A percentile compares a stretch with the other conserved stretches of the same genome.
These are phyloP conservation scores for Talaromyces proteolyticus DNA, from an alignment of 495 filamentous ascomycete species.

Conservation along the genomic window DNA sequence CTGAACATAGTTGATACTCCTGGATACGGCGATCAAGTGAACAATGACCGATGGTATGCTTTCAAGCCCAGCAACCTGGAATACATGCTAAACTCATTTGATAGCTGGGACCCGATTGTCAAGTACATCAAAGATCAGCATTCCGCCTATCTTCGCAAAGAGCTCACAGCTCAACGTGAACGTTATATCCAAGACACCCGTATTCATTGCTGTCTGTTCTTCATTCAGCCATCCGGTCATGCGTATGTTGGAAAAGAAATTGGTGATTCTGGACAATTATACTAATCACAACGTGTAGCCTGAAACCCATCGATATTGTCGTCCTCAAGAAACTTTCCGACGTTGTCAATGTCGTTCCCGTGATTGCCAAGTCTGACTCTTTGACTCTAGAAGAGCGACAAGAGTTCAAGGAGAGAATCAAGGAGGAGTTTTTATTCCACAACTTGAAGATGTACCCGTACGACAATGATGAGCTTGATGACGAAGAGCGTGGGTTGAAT, in stretches of 20 bases:
- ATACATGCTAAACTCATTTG: slow-evolving; percentile 10
- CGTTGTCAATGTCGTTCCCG: slow-evolving; percentile 97
- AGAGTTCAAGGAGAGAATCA: slow-evolving; percentile 98
- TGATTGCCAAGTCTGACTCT: slow-evolving; percentile 97
- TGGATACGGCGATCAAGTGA: slow-evolving; percentile 75
- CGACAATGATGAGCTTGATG: slow-evolving; percentile 97
- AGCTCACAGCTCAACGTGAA: slow-evolving; percentile 98
- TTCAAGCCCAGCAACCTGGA: not conserved
- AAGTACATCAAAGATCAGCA: slow-evolving; percentile 99
- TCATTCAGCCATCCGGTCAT: slow-evolving; percentile 98
- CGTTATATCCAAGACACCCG: slow-evolving; percentile 98
- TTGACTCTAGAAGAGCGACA: slow-evolving; percentile 92
- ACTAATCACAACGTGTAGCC: slow-evolving; percentile 33
- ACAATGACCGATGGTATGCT: slow-evolving; percentile 70
- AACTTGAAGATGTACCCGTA: slow-evolving; percentile 99
- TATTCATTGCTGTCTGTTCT: slow-evolving; percentile 99
- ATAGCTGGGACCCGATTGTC: slow-evolving; percentile 87
- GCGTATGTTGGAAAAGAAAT: slow-evolving; percentile 46
- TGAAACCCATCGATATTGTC: slow-evolving; percentile 99
- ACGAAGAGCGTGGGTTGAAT: slow-evolving; percentile 92
- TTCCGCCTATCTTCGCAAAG: slow-evolving; percentile 98
- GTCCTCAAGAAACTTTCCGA: slow-evolving; percentile 98
- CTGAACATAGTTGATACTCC: slow-evolving; percentile 79
- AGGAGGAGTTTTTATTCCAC: slow-evolving; percentile 99
- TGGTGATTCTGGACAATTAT: not conserved